phyloP scores from a whole-genome alignment of 495 filamentous ascomycete genomes.

The Rhypophila decipiens region DNA sequence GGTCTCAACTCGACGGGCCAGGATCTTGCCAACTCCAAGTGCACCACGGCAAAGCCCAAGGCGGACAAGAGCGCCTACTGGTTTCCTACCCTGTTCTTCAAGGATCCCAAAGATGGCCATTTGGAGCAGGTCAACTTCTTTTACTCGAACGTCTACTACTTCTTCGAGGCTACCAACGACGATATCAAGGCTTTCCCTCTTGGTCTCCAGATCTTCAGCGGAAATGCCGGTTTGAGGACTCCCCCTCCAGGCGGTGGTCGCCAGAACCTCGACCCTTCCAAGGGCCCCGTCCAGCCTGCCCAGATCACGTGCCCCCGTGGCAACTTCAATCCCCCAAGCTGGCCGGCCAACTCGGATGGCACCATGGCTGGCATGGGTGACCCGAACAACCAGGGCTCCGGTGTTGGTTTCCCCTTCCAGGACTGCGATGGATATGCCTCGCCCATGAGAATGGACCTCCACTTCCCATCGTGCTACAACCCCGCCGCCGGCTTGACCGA shows the following conservation, averaged over 20 bases:
- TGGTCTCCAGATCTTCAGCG: constrained; percentile 66
- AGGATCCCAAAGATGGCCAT: constrained; percentile 51
- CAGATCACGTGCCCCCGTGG: constrained; percentile 40
- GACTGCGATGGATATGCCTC: constrained; percentile 47
- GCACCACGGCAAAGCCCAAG: constrained; percentile 59
- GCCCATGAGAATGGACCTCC: constrained; percentile 50
- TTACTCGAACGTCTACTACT: constrained; percentile 66
- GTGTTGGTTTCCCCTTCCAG: constrained; percentile 44
- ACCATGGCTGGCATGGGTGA: constrained; percentile 41
- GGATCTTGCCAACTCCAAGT: constrained; percentile 51
- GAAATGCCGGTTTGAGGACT: constrained; percentile 47
- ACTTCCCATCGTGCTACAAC: constrained; percentile 53
- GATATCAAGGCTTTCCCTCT: constrained; percentile 60
- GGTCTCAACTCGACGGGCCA: constrained; percentile 55
- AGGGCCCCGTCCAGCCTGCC: constrained; percentile 36
- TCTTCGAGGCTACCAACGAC: constrained; percentile 52
- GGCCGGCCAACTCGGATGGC: constrained; percentile 40
- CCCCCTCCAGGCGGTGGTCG: constrained; percentile 25
- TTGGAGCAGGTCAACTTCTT: constrained; percentile 59
- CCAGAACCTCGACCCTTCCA: constrained; percentile 33
- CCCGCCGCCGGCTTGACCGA: constrained; percentile 49
- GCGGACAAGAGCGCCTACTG: constrained; percentile 74
- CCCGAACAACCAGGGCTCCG: constrained; percentile 41
- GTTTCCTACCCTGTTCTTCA: constrained; percentile 63
- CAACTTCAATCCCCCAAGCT: constrained; percentile 45